These are phyloP conservation scores for Phalaenopsis hybrid DNA, from an alignment of 116 monocot species.

Conservation along the genomic window DNA sequence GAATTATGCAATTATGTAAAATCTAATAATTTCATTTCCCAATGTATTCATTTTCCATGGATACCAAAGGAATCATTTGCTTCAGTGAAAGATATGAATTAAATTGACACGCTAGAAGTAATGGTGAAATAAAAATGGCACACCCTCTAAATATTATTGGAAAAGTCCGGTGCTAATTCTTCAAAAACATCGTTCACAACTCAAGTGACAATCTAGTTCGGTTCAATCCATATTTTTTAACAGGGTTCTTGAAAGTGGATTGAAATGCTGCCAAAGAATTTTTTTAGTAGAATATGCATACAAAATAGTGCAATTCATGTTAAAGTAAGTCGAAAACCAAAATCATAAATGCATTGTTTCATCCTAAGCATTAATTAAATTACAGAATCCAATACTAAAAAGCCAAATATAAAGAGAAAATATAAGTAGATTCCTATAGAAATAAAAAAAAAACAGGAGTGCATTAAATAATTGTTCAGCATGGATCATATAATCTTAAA, in stretches of 20 bases:
- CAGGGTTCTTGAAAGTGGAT: not conserved
- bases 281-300: not conserved
- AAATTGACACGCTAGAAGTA: not conserved
- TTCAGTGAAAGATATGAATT: not conserved
- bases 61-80: not conserved
- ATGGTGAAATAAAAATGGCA: not conserved
- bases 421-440: not conserved
- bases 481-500: not conserved
- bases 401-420: not conserved
- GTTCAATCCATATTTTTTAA: not conserved
- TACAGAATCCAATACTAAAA: not conserved
- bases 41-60: not conserved
- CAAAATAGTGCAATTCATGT: not conserved
- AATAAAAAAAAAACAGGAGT: not conserved
- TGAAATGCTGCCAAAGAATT: not conserved
- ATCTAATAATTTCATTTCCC: not conserved
- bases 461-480: not conserved
- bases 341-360: not conserved
- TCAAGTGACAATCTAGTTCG: not conserved
- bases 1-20: no score
- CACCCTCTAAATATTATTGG: not conserved
- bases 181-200: not conserved
- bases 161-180: not conserved
- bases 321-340: not conserved
- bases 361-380: not conserved